A percentile compares a stretch with the other conserved stretches of the same genome.
These are phyloP conservation scores for Saccharomyces paradoxus DNA, from an alignment of 805 yeast genomes.

Conservation along the genomic window DNA sequence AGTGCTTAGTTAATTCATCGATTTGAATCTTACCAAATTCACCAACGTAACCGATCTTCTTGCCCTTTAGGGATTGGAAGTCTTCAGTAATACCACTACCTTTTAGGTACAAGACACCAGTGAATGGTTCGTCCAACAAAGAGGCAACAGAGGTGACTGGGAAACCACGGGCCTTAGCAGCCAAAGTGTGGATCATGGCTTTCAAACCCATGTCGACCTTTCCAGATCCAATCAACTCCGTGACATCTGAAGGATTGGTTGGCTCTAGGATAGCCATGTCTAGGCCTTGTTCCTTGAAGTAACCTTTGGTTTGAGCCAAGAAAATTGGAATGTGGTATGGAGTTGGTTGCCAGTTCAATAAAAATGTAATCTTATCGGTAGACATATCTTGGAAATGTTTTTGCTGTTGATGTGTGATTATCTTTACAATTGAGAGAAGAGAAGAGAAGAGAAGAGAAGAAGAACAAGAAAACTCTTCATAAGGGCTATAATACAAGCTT, in stretches of 20 bases:
- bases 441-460: background rate
- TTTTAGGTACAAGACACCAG: slow-evolving; percentile 45
- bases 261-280: slow-evolving; percentile 49
- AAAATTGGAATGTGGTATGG: slow-evolving; percentile 50
- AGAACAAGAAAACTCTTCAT: background rate
- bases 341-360: slow-evolving; percentile 47
- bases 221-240: slow-evolving; percentile 49
- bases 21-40: slow-evolving; percentile 53
- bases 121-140: slow-evolving; percentile 49
- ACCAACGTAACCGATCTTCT: slow-evolving; percentile 49
- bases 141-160: slow-evolving; percentile 51
- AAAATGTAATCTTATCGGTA: slow-evolving; percentile 43
- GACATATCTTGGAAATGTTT: slow-evolving; percentile 29
- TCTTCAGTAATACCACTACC: slow-evolving; percentile 45
- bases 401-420: background rate
- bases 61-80: slow-evolving; percentile 45
- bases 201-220: slow-evolving; percentile 52
- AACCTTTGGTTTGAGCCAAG: slow-evolving; percentile 43
- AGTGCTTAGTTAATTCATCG: slow-evolving; percentile 48
- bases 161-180: slow-evolving; percentile 51
- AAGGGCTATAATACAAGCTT: background rate
- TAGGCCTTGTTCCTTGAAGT: slow-evolving; percentile 42
- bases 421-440: background rate
- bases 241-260: slow-evolving; percentile 50
- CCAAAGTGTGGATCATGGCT: slow-evolving; percentile 54